phyloP scores from a whole-genome alignment of 1,139 yeast species.

The Williopsis jadinii region DNA sequence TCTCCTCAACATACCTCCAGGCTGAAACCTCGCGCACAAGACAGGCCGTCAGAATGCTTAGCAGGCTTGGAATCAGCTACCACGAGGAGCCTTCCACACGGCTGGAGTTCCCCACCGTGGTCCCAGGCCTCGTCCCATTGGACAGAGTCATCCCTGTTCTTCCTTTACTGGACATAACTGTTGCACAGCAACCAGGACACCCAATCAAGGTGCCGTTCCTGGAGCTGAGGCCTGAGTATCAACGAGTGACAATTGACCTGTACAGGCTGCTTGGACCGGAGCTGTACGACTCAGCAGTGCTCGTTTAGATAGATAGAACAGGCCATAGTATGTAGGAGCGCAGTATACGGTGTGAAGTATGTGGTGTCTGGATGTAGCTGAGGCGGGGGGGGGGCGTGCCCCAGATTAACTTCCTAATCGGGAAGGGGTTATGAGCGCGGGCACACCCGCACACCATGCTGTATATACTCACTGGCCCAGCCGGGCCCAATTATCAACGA shows the following conservation, averaged over 20 bases:
- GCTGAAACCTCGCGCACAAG: too few species aligned
- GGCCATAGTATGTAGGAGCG: too few species aligned
- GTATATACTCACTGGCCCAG: too few species aligned
- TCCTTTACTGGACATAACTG: too few species aligned
- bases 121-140: conserved; percentile 5
- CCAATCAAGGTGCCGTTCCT: not conserved
- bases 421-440: too few species aligned
- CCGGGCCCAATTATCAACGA: too few species aligned
- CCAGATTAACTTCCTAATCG: too few species aligned
- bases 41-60: conserved; percentile 3
- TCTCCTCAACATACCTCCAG: too few species aligned
- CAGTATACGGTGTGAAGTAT: not conserved
- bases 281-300: conserved; percentile 2
- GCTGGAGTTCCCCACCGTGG: conserved; percentile 4
- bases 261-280: conserved; percentile 8
- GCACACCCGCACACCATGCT: too few species aligned
- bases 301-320: not conserved
- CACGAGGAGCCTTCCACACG: not conserved
- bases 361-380: too few species aligned
- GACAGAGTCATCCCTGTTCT: not conserved
- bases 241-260: conserved; percentile 3
- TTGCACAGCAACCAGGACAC: not conserved
- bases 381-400: too few species aligned
- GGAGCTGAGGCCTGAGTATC: conserved; percentile 3
- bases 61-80: conserved; percentile 1